Conservation (phyloP, 257 asterid species). For the Fraxinus cuspidata region DNA sequence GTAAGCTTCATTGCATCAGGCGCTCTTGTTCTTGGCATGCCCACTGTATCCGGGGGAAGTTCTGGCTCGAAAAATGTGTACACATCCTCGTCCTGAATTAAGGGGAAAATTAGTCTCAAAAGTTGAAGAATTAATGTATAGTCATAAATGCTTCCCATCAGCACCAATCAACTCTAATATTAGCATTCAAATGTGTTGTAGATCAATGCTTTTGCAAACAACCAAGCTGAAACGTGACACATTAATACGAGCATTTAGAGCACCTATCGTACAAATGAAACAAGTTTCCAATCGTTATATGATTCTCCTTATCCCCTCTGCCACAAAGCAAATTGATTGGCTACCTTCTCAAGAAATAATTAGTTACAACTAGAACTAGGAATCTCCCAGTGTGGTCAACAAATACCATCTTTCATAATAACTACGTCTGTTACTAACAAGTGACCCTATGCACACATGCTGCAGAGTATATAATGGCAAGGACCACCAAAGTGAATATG, state of each 20-base stretch:
- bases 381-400: neutral
- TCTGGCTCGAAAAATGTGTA: conserved; percentile 94
- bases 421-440: neutral
- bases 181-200: too few relatives aligned
- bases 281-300: neutral
- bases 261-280: neutral
- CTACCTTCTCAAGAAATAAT: neutral
- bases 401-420: neutral
- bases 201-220: neutral
- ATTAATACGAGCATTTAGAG: neutral
- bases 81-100: conserved; percentile 84
- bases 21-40: conserved; percentile 49
- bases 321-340: neutral
- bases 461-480: neutral
- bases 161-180: too few relatives aligned
- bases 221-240: neutral
- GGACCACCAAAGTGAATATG: neutral
- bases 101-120: neutral
- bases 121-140: neutral
- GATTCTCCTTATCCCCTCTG: neutral
- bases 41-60: conserved; percentile 58
- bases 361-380: neutral
- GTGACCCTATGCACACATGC: neutral
- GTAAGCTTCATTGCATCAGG: conserved; percentile 43
- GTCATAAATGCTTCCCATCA: neutral